A percentile compares a stretch with the other conserved stretches of the same genome.
Evolutionary conservation across 1,284 basidiomycete species (phyloP).

Genomic region (Dichomitus squalens): DNA sequence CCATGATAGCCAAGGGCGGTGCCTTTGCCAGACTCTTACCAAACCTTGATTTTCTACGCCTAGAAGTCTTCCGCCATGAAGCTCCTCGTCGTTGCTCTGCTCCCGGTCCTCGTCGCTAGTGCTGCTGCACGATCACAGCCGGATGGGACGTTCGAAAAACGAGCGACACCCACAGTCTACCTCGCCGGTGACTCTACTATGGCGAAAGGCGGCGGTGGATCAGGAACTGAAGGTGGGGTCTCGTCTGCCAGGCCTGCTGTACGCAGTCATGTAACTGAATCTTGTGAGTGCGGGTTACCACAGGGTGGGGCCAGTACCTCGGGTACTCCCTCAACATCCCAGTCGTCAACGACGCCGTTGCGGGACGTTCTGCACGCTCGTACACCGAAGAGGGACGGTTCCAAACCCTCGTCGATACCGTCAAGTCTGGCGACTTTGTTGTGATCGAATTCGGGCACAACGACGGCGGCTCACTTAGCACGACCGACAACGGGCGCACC

Average conservation of each 20-base stretch:
- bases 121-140: neutral
- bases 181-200: constrained; percentile 51
- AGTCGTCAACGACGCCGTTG: constrained; percentile 48
- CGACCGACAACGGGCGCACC: constrained; percentile 27
- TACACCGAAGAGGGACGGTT: constrained; percentile 27
- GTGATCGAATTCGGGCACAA: constrained; percentile 51
- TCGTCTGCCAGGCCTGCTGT: too few species aligned
- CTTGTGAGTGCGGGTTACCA: too few species aligned
- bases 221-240: constrained; percentile 9
- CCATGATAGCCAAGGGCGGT: neutral
- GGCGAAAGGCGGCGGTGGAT: constrained; percentile 28
- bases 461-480: constrained; percentile 35
- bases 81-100: constrained; percentile 1
- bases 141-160: neutral
- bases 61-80: neutral
- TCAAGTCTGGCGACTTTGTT: constrained; percentile 39
- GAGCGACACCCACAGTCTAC: constrained; percentile 33
- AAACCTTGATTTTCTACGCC: neutral
- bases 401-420: constrained; percentile 13
- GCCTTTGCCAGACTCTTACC: neutral
- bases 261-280: neutral
- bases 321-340: constrained; percentile 43
- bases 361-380: constrained; percentile 48
- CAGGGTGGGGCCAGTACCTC: constrained; percentile 49
- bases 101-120: constrained; percentile 4